Conservation (phyloP, 73 alveolate genomes). For the Halteria grandinella region DNA sequence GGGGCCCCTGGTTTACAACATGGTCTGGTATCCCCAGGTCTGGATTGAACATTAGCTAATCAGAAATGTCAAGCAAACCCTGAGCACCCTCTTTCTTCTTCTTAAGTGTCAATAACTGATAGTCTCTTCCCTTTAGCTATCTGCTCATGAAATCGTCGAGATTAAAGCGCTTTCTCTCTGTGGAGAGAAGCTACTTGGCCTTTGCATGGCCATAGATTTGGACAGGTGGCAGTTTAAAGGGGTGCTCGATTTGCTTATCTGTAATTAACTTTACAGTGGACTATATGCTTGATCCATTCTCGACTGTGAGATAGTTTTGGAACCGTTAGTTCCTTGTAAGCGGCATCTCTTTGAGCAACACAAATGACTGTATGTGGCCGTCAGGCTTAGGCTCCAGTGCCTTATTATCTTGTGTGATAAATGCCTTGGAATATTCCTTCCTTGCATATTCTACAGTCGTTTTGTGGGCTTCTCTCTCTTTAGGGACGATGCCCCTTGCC, state of each 20-base stretch:
- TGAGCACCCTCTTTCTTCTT: background rate
- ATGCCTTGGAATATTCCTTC: slow-evolving; percentile 16
- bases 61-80: background rate
- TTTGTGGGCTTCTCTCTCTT: background rate
- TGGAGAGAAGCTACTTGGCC: background rate
- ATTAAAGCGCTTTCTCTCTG: slow-evolving; percentile 7
- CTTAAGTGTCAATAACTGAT: background rate
- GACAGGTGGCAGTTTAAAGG: slow-evolving; percentile 5
- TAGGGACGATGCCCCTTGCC: background rate
- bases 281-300: background rate
- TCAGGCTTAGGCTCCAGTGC: slow-evolving; percentile 27
- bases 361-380: slow-evolving; percentile 25
- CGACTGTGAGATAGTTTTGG: background rate
- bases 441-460: slow-evolving; percentile 40
- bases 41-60: background rate
- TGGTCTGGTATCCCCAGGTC: too few species aligned
- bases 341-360: slow-evolving; percentile 27
- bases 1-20: background rate
- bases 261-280: background rate
- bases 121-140: slow-evolving; percentile 6
- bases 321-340: slow-evolving; percentile 6
- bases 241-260: slow-evolving; percentile 5
- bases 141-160: slow-evolving; percentile 39
- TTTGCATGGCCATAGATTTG: background rate
- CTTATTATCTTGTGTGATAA: slow-evolving; percentile 7